Percentiles rank a stretch among this genome's conserved stretches.
Conservation (phyloP, 2,329 filamentous ascomycete species). For the Fusarium irregulare region DNA sequence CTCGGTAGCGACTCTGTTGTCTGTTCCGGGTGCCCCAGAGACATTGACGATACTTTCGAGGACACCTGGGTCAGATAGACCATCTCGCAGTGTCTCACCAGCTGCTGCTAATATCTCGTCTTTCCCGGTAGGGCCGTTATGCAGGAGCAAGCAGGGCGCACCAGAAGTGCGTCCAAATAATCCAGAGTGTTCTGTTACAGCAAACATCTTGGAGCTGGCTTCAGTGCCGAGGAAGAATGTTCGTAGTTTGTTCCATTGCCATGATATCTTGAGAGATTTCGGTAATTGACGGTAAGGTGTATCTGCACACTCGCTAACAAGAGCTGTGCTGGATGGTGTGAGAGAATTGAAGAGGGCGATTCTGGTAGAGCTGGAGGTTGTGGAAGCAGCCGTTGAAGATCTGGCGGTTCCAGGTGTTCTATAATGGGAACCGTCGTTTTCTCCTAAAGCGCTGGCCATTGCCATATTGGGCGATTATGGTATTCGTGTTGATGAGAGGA, state of each 20-base stretch:
- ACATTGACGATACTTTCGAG: conserved; percentile 34
- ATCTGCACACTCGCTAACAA: conserved; percentile 33
- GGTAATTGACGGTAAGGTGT: conserved; percentile 30
- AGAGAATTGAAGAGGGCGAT: conserved; percentile 33
- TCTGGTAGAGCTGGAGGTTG: conserved; percentile 29
- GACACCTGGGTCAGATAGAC: conserved; percentile 18
- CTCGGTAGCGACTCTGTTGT: conserved; percentile 28
- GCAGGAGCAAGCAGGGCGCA: conserved; percentile 30
- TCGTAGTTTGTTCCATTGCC: conserved; percentile 37
- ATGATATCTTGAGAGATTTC: conserved; percentile 31
- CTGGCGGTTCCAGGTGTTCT: conserved; percentile 26
- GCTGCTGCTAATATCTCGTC: conserved; percentile 32
- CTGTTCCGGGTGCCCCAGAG: conserved; percentile 23
- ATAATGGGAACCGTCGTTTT: conserved; percentile 18
- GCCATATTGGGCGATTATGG: not conserved
- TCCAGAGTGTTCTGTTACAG: conserved; percentile 35
- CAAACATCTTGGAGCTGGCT: conserved; percentile 30
- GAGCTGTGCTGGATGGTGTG: conserved; percentile 32
- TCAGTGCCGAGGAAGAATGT: conserved; percentile 36
- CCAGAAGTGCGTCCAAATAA: conserved; percentile 22
- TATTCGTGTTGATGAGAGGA: not conserved
- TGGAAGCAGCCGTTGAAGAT: conserved; percentile 32
- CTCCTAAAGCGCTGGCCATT: conserved; percentile 22
- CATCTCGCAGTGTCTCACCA: conserved; percentile 28
- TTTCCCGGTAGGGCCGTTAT: conserved; percentile 32